phyloP scores from a whole-genome alignment of 1,139 yeast species.

The Geotrichum europaeum region DNA sequence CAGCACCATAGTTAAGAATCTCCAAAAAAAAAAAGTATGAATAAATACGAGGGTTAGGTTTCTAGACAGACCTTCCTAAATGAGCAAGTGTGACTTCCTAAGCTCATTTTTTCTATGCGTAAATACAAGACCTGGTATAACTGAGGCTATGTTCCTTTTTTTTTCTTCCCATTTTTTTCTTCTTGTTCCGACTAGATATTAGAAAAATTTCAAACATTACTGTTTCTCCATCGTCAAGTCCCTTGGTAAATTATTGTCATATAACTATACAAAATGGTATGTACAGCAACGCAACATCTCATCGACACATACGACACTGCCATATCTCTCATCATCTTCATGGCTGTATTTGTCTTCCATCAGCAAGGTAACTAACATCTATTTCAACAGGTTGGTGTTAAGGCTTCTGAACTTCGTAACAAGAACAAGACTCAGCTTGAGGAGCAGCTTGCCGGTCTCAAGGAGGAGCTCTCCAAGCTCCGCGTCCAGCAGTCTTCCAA shows the following conservation, averaged over 20 bases:
- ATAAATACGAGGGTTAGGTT: neutral
- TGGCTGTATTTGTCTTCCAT: neutral
- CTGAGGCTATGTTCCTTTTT: neutral
- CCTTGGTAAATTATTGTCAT: conserved; percentile 1
- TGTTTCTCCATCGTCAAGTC: conserved; percentile 5
- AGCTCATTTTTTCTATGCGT: neutral
- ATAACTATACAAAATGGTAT: conserved; percentile 10
- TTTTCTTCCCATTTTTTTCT: neutral
- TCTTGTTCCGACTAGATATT: neutral
- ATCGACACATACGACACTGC: neutral
- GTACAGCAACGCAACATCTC: neutral
- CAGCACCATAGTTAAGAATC: too few relatives aligned
- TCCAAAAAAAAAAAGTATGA: neutral
- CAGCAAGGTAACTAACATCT: neutral
- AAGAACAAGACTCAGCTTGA: conserved; percentile 96
- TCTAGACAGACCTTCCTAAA: neutral
- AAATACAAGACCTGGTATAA: neutral
- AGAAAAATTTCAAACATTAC: neutral
- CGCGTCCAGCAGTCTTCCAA: conserved; percentile 65
- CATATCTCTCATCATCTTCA: neutral
- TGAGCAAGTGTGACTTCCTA: neutral
- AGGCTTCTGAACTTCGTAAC: conserved; percentile 94
- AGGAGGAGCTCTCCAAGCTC: conserved; percentile 94
- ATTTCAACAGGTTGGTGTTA: conserved; percentile 66
- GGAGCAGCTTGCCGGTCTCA: conserved; percentile 88